Base-by-base conservation (phyloP, 495 filamentous ascomycete genomes). In the Aspergillus sparsus region DNA sequence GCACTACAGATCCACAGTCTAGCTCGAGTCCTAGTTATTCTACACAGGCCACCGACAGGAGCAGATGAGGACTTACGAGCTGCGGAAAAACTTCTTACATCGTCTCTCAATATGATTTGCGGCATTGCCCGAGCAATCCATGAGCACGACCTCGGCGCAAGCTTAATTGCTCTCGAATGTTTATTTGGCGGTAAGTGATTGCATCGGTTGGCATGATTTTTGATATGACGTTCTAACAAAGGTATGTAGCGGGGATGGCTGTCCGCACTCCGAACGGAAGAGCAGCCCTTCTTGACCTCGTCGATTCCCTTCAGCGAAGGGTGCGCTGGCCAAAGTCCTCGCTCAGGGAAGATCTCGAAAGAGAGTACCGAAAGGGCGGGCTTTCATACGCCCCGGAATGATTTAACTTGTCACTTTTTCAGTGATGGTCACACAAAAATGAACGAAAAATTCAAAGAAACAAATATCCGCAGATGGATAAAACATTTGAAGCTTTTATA, bases 1-100 rank as follows among this genome's bases (percentile, higher is more conserved):
- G 67, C 69, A 0, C 50, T 74, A 31, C 71, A 74, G 44, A 34
- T 70, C 2, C 65, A 74, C 27, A 70, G 69, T 36, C 58, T 74
- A 34, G 66, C 71, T 11, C 59, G 68, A 11, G 62, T 71, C 16
- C 27, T 71, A 2, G 69, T 71, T 0, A 62, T 70, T 16, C 54
- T 71, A 34, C 64, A 74, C 47, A 62, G 69, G 1, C 71, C 71
- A 3, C 65, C 69, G 6, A 62, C 65, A 1, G 71, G 71, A 1
- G 63, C 61, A 1, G 15, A 67, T 3, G 56, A 72, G 7, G 70
- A 70, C 39, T 71, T 66, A 42, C 53, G 63, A 13, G 58, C 62
- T 0, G 57, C 49, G 6, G 57, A 64, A 15, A 55, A 49, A 18
- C 56, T 64, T 5, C 59, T 59, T 2, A 46, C 59, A 15, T 11